phyloP scores from a whole-genome alignment of 192 early-diverging fungal species.

The Neocallimastix lanati region DNA sequence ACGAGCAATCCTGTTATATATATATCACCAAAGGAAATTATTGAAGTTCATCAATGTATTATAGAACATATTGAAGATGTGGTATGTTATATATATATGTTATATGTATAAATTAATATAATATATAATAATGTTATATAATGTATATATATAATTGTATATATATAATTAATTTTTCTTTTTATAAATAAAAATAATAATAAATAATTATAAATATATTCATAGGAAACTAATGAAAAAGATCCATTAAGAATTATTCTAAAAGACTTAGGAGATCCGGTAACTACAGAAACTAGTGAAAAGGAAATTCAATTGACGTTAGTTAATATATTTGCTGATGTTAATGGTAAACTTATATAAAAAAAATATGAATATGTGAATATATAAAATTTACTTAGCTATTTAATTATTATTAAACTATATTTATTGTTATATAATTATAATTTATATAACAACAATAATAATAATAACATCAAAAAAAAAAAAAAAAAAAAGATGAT shows the following conservation, averaged over 20 bases:
- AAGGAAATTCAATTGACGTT: background rate
- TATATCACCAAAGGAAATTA: conserved; percentile 81
- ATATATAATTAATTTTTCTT: no score
- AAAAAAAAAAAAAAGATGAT: no score
- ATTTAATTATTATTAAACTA: no score
- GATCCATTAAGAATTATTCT: conserved; percentile 26
- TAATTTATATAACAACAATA: no score
- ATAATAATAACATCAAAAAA: no score
- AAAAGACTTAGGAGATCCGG: conserved; percentile 18
- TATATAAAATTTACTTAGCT: no score
- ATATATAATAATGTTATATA: no score
- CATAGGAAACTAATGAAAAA: conserved; percentile 3
- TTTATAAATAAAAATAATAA: no score
- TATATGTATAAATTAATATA: no score
- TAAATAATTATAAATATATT: background rate
- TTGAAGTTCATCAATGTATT: conserved; percentile 68
- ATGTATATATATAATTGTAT: no score
- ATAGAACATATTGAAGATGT: conserved; percentile 62
- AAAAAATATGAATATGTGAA: no score
- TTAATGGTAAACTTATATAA: background rate
- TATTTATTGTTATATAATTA: no score
- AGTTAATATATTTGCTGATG: background rate
- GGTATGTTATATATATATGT: conserved; percentile 1
- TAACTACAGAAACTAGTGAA: conserved; percentile 1
- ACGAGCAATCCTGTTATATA: conserved; percentile 72